Evolutionary conservation across 805 yeast genomes (phyloP).

Genomic region (Blastobotrys peoriensis): DNA sequence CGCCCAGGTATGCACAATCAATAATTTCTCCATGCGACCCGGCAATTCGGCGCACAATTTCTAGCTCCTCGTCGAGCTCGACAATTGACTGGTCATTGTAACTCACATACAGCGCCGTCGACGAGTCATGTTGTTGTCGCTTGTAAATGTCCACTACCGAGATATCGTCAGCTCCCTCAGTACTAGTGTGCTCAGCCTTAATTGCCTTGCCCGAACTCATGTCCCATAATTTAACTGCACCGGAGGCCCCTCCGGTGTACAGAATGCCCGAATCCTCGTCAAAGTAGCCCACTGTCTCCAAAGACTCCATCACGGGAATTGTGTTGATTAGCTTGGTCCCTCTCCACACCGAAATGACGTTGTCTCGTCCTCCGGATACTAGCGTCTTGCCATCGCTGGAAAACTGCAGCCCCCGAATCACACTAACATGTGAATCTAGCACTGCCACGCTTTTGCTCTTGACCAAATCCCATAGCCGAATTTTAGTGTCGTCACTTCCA

Average conservation of each 20-base stretch:
- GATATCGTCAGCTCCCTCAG: conserved; percentile 53
- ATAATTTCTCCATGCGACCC: conserved; percentile 97
- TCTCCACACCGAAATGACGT: conserved; percentile 57
- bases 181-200: conserved; percentile 5
- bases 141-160: conserved; percentile 53
- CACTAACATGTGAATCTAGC: conserved; percentile 70
- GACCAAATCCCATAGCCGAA: conserved; percentile 58
- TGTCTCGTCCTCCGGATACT: conserved; percentile 86
- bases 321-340: conserved; percentile 55
- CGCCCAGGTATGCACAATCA: conserved; percentile 70
- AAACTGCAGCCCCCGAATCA: conserved; percentile 81
- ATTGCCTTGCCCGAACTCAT: conserved; percentile 39
- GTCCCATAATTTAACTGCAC: conserved; percentile 63
- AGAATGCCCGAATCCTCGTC: conserved; percentile 29
- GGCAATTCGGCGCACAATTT: conserved; percentile 52
- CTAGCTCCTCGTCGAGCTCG: conserved; percentile 41
- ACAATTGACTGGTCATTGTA: conserved; percentile 81
- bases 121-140: conserved; percentile 26
- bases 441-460: conserved; percentile 61
- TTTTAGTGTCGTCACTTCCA: conserved; percentile 54
- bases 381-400: conserved; percentile 46
- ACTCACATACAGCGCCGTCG: conserved; percentile 41
- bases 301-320: conserved; percentile 57
- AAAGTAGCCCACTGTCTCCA: conserved; percentile 34
- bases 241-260: conserved; percentile 77